These are phyloP conservation scores for Pseudocercospora ulei DNA, from an alignment of 2,329 filamentous ascomycete genomes.

Conservation along the genomic window DNA sequence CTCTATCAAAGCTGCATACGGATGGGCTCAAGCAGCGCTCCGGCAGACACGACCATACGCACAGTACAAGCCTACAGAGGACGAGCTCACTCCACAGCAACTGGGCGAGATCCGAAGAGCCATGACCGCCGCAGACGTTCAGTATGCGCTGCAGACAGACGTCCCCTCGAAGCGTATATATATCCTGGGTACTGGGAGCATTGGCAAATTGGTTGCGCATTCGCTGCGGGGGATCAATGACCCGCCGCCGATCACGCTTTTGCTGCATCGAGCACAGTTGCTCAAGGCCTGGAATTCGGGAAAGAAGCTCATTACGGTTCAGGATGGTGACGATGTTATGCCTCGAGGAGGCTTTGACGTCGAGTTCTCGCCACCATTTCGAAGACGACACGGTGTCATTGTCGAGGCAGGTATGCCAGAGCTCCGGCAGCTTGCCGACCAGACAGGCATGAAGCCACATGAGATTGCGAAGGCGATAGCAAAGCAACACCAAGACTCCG, in stretches of 20 bases:
- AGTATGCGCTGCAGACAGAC: slow-evolving; percentile 25
- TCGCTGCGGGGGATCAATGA: slow-evolving; percentile 53
- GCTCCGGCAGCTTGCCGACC: slow-evolving; percentile 23
- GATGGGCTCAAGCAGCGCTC: not conserved
- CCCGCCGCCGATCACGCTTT: slow-evolving; percentile 64
- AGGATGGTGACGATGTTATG: slow-evolving; percentile 37
- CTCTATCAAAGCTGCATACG: not conserved
- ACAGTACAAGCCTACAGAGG: not conserved
- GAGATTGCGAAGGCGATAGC: slow-evolving; percentile 25
- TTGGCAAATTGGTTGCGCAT: slow-evolving; percentile 70
- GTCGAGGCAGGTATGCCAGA: slow-evolving; percentile 17
- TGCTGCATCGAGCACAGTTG: slow-evolving; percentile 53
- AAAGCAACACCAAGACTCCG: slow-evolving; percentile 14
- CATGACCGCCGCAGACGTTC: slow-evolving; percentile 26
- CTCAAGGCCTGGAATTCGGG: slow-evolving; percentile 43
- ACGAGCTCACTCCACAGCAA: slow-evolving; percentile 12
- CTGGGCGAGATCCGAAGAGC: slow-evolving; percentile 13
- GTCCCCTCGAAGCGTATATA: slow-evolving; percentile 51
- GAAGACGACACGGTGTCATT: slow-evolving; percentile 35
- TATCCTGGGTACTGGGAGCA: slow-evolving; percentile 69
- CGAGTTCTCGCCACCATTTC: slow-evolving; percentile 36
- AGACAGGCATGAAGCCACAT: slow-evolving; percentile 26
- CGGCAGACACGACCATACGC: not conserved
- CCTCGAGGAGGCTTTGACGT: slow-evolving; percentile 39
- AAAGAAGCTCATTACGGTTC: slow-evolving; percentile 41